phyloP scores from a whole-genome alignment of 169 alveolate genomes.

The Eimeria praecox region DNA sequence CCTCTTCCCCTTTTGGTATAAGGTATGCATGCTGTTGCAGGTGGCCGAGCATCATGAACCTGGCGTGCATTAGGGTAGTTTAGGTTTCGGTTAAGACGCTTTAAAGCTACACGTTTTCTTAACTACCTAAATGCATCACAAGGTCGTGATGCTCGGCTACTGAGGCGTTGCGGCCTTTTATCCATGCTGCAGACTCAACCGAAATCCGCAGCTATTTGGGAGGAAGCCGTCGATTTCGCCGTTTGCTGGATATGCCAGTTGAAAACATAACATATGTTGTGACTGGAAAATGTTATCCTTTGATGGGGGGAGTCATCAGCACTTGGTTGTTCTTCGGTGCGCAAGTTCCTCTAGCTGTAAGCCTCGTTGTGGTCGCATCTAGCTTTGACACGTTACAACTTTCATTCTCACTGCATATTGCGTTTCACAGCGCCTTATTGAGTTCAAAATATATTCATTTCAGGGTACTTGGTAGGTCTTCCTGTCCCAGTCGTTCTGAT shows the following conservation, averaged over 20 bases:
- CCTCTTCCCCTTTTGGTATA: neutral
- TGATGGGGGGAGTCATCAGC: conserved; percentile 86
- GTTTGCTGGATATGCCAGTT: conserved; percentile 78
- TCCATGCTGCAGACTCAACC: conserved; percentile 53
- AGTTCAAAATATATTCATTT: neutral
- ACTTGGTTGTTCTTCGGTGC: conserved; percentile 87
- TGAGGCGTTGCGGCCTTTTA: neutral
- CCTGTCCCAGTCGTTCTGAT: neutral
- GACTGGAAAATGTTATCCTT: conserved; percentile 84
- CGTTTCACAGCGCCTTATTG: neutral
- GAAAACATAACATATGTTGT: conserved; percentile 79
- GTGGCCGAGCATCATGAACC: neutral
- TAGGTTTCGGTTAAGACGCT: too few species aligned
- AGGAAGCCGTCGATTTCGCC: conserved; percentile 78
- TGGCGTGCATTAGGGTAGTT: neutral
- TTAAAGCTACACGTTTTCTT: too few species aligned
- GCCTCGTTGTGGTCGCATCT: neutral
- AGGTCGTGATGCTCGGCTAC: too few species aligned
- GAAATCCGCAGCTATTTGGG: conserved; percentile 80
- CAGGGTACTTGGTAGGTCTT: neutral
- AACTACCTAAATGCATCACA: too few species aligned
- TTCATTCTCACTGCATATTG: neutral
- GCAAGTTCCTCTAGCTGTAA: conserved; percentile 82
- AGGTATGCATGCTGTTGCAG: neutral
- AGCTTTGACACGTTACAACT: neutral